A percentile compares a stretch with the other conserved stretches of the same genome.
Evolutionary conservation across 139 green algal species (phyloP).

Genomic region (Haematococcus sp.): DNA sequence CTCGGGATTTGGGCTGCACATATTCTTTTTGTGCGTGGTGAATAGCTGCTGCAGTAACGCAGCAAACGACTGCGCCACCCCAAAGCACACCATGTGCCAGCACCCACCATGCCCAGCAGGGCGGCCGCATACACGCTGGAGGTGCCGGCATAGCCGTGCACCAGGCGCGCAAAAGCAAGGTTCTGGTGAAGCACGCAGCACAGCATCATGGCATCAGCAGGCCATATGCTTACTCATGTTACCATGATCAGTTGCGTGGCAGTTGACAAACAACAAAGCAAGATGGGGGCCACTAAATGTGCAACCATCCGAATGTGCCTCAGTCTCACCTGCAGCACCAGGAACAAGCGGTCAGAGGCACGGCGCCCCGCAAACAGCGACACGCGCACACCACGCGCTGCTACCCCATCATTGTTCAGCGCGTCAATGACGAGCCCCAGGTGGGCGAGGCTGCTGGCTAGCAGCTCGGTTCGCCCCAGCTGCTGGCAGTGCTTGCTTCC

Average conservation of each 20-base stretch:
- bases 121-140: slow-evolving; percentile 43
- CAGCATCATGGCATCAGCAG: too few species aligned
- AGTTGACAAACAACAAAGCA: not conserved
- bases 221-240: too few species aligned
- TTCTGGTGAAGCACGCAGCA: slow-evolving; percentile 70
- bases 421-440: slow-evolving; percentile 39
- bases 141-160: slow-evolving; percentile 45
- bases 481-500: too few species aligned
- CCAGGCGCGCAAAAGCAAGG: slow-evolving; percentile 47
- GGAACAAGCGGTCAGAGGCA: slow-evolving; percentile 38
- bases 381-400: slow-evolving; percentile 28
- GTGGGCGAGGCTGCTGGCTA: slow-evolving; percentile 53
- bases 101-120: slow-evolving; percentile 17
- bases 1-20: too few species aligned
- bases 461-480: slow-evolving; percentile 45
- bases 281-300: too few species aligned
- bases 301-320: too few species aligned
- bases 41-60: not conserved
- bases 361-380: slow-evolving; percentile 66
- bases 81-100: not conserved
- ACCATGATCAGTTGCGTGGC: too few species aligned
- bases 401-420: slow-evolving; percentile 29
- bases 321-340: too few species aligned
- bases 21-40: too few species aligned
- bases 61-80: not conserved